Evolutionary conservation across 495 filamentous ascomycete species (phyloP).

Genomic region (Lichina pygmaea): DNA sequence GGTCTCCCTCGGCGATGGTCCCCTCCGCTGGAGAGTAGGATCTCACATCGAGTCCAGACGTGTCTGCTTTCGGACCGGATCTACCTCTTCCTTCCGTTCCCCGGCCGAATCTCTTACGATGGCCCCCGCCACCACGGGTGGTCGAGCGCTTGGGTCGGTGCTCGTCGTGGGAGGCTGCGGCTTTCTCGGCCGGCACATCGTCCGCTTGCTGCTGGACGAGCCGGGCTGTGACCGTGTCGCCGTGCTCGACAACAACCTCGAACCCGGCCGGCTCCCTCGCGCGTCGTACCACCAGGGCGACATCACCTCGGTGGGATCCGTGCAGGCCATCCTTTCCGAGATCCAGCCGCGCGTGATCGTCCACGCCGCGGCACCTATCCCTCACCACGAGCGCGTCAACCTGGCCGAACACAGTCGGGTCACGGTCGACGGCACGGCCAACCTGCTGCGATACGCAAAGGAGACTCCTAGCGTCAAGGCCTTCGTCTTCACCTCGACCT

Average conservation of each 20-base stretch:
- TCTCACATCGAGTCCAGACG: no score
- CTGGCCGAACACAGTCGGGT: not conserved
- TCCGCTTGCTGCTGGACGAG: not conserved
- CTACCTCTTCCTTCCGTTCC: no score
- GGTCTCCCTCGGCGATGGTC: no score
- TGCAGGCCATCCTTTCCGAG: not conserved
- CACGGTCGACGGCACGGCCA: not conserved
- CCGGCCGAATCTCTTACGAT: no score
- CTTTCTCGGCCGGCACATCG: constrained; percentile 1
- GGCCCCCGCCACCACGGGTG: no score
- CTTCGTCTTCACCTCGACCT: not conserved
- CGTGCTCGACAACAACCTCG: not conserved
- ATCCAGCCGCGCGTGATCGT: not conserved
- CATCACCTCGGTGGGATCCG: not conserved
- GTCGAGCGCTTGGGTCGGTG: not conserved
- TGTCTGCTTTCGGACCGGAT: no score
- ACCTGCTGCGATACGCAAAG: not conserved
- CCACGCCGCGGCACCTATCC: not conserved
- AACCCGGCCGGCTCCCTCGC: no score
- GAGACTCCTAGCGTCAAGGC: not conserved
- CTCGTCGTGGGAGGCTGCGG: constrained; percentile 1
- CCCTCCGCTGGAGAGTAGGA: no score
- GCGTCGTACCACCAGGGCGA: not conserved
- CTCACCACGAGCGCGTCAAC: not conserved
- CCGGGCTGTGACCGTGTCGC: not conserved